A percentile compares a stretch with the other conserved stretches of the same genome.
Evolutionary conservation across 768 basidiomycete species (phyloP).

Genomic region (Trametes cubensis): DNA sequence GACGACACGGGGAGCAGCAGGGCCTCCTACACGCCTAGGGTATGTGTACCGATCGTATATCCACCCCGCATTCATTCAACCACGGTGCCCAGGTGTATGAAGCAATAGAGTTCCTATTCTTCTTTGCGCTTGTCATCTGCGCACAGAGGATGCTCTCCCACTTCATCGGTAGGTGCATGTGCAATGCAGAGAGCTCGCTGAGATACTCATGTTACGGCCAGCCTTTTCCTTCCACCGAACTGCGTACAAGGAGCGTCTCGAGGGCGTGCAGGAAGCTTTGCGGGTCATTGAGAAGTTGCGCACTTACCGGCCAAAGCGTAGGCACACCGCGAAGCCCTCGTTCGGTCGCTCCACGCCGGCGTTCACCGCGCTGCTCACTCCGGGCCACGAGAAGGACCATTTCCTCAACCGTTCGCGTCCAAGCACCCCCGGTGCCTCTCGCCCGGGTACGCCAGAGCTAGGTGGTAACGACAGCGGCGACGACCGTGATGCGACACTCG

Average conservation of each 20-base stretch:
- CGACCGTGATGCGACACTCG: slow-evolving; percentile 37
- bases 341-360: slow-evolving; percentile 46
- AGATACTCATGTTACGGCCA: slow-evolving; percentile 17
- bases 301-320: slow-evolving; percentile 59
- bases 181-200: slow-evolving; percentile 1
- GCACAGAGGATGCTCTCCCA: slow-evolving; percentile 71
- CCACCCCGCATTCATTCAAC: slow-evolving; percentile 2
- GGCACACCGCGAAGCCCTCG: slow-evolving; percentile 27
- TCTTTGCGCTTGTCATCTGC: slow-evolving; percentile 65
- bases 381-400: slow-evolving; percentile 49
- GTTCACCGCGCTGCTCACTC: slow-evolving; percentile 38
- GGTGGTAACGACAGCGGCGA: slow-evolving; percentile 30
- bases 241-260: slow-evolving; percentile 73
- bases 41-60: slow-evolving; percentile 33
- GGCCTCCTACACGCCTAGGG: slow-evolving; percentile 63
- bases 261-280: slow-evolving; percentile 55
- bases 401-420: slow-evolving; percentile 37
- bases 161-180: slow-evolving; percentile 47
- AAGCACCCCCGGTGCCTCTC: slow-evolving; percentile 31
- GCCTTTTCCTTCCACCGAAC: slow-evolving; percentile 79
- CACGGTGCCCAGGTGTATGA: slow-evolving; percentile 49
- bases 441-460: slow-evolving; percentile 22
- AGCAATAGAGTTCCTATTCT: slow-evolving; percentile 75
- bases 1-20: slow-evolving; percentile 45
- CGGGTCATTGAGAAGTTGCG: slow-evolving; percentile 68